Evolutionary conservation across 148 eudicot species (phyloP).

Genomic region (Arbutus unedo): DNA sequence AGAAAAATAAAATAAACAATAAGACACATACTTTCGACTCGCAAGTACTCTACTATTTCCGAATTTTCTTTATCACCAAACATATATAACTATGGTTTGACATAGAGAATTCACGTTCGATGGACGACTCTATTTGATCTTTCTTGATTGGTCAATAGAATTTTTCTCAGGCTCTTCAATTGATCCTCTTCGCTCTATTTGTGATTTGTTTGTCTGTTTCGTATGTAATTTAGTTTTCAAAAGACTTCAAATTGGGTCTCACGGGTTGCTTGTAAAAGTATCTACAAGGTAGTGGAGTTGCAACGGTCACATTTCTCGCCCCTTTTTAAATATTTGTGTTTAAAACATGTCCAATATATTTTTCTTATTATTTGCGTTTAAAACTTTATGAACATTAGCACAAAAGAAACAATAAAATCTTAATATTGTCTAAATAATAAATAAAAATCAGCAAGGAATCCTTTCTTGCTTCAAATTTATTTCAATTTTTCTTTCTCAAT

Average conservation of each 20-base stretch:
- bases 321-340: too few relatives aligned
- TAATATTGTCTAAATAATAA: too few relatives aligned
- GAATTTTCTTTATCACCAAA: not conserved
- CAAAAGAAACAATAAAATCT: too few relatives aligned
- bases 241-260: not conserved
- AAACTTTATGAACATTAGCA: too few relatives aligned
- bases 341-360: too few relatives aligned
- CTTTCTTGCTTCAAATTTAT: too few relatives aligned
- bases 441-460: too few relatives aligned
- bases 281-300: not conserved
- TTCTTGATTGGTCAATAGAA: not conserved
- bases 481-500: too few relatives aligned
- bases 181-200: not conserved
- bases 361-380: too few relatives aligned
- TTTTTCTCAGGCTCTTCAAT: not conserved
- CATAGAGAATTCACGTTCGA: not conserved
- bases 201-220: not conserved
- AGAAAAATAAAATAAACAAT: not conserved
- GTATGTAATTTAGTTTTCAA: not conserved
- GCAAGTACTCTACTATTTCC: not conserved
- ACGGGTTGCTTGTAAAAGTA: too few relatives aligned
- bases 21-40: not conserved
- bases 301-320: not conserved
- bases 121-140: not conserved
- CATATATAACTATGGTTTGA: not conserved